These are phyloP conservation scores for Fusarium agapanthi DNA, from an alignment of 2,329 filamentous ascomycete species.

Conservation along the genomic window DNA sequence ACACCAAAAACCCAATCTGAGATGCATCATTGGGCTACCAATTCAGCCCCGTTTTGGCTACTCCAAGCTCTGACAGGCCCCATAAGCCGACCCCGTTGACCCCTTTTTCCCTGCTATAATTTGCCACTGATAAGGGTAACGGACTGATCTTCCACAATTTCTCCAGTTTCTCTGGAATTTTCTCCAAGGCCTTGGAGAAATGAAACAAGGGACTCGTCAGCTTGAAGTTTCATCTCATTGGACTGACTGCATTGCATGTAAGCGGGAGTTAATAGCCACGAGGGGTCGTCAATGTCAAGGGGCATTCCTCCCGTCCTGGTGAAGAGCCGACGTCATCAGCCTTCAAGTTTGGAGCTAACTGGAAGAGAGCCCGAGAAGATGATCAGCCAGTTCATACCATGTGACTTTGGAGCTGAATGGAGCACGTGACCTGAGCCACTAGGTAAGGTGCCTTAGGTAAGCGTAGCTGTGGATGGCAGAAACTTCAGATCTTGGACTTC, in stretches of 20 bases:
- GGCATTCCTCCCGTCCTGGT: constrained; percentile 10
- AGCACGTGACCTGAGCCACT: not conserved
- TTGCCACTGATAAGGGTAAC: constrained; percentile 37
- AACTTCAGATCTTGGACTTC: constrained; percentile 40
- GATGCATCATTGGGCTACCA: constrained; percentile 26
- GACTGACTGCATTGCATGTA: not conserved
- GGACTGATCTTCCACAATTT: constrained; percentile 9
- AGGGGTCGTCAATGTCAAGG: constrained; percentile 30
- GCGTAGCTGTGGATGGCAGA: constrained; percentile 22
- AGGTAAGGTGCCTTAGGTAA: constrained; percentile 28
- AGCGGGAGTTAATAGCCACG: constrained; percentile 24
- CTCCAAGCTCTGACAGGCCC: constrained; percentile 12
- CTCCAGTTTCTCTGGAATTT: constrained; percentile 18
- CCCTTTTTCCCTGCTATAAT: constrained; percentile 30
- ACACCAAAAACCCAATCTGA: constrained; percentile 29
- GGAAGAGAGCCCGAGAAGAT: not conserved
- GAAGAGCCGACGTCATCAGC: constrained; percentile 35
- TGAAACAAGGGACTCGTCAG: constrained; percentile 43
- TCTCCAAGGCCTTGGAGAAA: constrained; percentile 20
- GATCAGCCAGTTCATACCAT: not conserved
- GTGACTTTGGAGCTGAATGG: not conserved
- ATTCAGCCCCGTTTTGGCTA: constrained; percentile 1
- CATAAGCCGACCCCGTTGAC: constrained; percentile 8
- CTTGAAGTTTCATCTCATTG: constrained; percentile 24
- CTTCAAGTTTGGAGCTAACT: constrained; percentile 5